phyloP scores from a whole-genome alignment of 208 protist genomes.

The Naegleria lovaniensis region DNA sequence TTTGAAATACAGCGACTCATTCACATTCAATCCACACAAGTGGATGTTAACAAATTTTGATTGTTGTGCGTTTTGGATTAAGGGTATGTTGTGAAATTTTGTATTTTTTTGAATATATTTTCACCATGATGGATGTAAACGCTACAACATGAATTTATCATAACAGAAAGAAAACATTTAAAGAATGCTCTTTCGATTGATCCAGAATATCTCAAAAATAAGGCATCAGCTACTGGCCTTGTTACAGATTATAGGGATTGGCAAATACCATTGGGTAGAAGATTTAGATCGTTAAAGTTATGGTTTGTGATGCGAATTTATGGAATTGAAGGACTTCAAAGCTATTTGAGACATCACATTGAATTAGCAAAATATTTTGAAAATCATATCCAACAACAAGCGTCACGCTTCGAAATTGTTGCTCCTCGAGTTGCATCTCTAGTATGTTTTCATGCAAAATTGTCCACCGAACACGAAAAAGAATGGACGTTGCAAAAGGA shows the following conservation, averaged over 20 bases:
- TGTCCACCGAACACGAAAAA: not conserved
- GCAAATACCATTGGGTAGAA: slow-evolving; percentile 42
- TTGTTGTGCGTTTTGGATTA: slow-evolving; percentile 37
- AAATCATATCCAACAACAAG: not conserved
- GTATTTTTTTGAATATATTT: not conserved
- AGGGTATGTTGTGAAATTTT: not conserved
- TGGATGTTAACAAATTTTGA: slow-evolving; percentile 44
- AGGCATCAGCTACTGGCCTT: not conserved
- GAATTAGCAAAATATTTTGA: slow-evolving; percentile 13
- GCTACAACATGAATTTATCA: too few species aligned
- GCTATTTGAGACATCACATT: slow-evolving; percentile 31
- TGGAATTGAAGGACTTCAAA: slow-evolving; percentile 34
- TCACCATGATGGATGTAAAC: not conserved
- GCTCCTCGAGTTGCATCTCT: not conserved
- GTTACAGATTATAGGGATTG: slow-evolving; percentile 40
- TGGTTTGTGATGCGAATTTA: slow-evolving; percentile 43
- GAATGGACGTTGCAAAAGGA: not conserved
- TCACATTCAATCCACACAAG: slow-evolving; percentile 43
- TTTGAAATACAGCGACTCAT: slow-evolving; percentile 29
- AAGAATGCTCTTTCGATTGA: slow-evolving; percentile 26
- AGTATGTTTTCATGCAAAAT: slow-evolving; percentile 26
- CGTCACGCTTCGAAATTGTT: slow-evolving; percentile 17
- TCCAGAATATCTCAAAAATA: slow-evolving; percentile 35
- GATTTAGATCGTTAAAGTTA: slow-evolving; percentile 42
- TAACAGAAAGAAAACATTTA: slow-evolving; percentile 24